Evolutionary conservation across 2,329 filamentous ascomycete genomes (phyloP).

Genomic region (Claviceps sp.): DNA sequence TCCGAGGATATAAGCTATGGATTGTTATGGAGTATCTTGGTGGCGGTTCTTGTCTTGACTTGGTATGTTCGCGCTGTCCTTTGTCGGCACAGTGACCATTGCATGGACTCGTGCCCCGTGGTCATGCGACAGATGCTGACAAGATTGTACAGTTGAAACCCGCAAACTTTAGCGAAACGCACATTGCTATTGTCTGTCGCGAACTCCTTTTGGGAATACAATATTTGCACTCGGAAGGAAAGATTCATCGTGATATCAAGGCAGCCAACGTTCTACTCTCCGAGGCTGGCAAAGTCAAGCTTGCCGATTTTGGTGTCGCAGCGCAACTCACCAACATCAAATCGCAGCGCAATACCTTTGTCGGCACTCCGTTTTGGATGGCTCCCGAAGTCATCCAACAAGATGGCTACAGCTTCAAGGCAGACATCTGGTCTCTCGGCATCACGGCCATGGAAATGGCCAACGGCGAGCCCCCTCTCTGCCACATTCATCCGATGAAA

Average conservation of each 20-base stretch:
- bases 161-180: constrained; percentile 71
- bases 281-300: constrained; percentile 78
- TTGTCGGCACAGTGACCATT: background rate
- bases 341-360: constrained; percentile 92
- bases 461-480: constrained; percentile 77
- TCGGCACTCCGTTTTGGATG: constrained; percentile 97
- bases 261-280: constrained; percentile 94
- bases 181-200: constrained; percentile 88
- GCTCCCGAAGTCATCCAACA: constrained; percentile 89
- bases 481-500: constrained; percentile 83
- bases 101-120: background rate
- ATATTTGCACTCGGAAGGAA: constrained; percentile 85
- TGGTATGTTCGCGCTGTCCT: constrained; percentile 41
- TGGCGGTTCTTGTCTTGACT: constrained; percentile 84
- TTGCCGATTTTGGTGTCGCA: constrained; percentile 94
- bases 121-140: constrained; percentile 16
- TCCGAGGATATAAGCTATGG: constrained; percentile 95
- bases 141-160: constrained; percentile 60
- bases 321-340: constrained; percentile 96
- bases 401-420: constrained; percentile 71
- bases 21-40: constrained; percentile 98
- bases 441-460: constrained; percentile 88
- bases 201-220: constrained; percentile 82
- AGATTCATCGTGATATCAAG: constrained; percentile 95
- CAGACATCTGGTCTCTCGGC: constrained; percentile 85